A percentile compares a stretch with the other conserved stretches of the same genome.
Conservation (phyloP, 441 rosid genomes). For the Rhodomyrtus psidioides region DNA sequence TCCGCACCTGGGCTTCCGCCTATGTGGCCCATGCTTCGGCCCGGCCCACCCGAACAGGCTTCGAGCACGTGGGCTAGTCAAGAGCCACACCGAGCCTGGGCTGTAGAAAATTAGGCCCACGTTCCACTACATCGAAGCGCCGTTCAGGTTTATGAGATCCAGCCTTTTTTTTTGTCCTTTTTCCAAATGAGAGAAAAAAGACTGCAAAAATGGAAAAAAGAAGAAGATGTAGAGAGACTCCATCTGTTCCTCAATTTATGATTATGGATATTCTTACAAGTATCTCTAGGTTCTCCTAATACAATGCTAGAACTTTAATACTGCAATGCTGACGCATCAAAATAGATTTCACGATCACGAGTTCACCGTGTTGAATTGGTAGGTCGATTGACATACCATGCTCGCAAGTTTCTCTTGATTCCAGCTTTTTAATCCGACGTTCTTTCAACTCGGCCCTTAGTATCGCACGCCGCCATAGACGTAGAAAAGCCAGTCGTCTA, state of each 20-base stretch:
- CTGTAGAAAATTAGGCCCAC: neutral
- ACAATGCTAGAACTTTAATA: accelerated
- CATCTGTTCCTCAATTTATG: neutral
- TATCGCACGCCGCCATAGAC: accelerated
- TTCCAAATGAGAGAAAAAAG: neutral
- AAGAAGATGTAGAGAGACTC: neutral
- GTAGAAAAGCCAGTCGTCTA: too few relatives aligned
- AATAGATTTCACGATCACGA: neutral
- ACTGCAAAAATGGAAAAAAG: neutral
- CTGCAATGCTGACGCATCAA: accelerated
- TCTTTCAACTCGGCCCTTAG: neutral
- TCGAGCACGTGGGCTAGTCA: neutral
- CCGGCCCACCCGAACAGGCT: neutral
- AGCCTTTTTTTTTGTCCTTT: neutral
- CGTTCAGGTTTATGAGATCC: neutral
- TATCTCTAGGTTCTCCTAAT: neutral
- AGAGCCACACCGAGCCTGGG: neutral
- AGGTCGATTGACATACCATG: neutral
- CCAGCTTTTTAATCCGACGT: neutral
- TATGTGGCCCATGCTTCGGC: neutral
- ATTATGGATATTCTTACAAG: neutral
- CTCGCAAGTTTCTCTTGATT: too few relatives aligned
- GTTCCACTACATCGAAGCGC: neutral
- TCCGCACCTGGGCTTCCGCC: neutral
- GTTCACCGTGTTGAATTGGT: accelerated